Evolutionary conservation across 2,329 filamentous ascomycete species (phyloP).

Genomic region (Biscogniauxia mediterranea): DNA sequence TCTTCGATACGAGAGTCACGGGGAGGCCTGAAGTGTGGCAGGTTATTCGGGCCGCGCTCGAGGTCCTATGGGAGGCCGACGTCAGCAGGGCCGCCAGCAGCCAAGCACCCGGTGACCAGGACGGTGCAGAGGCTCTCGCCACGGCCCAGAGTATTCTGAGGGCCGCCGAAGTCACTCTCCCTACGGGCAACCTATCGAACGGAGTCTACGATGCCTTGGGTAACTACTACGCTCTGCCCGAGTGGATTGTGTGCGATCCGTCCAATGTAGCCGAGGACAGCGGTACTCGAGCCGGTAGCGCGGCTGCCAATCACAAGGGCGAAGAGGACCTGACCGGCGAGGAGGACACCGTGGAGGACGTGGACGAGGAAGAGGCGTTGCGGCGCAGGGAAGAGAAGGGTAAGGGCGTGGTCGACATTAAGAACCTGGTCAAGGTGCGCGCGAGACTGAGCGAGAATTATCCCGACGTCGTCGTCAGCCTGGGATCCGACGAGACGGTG

Average conservation of each 20-base stretch:
- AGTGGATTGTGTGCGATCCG: constrained; percentile 68
- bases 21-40: constrained; percentile 79
- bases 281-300: constrained; percentile 18
- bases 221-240: constrained; percentile 66
- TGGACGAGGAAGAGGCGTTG: constrained; percentile 36
- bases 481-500: constrained; percentile 63
- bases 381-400: constrained; percentile 57
- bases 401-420: constrained; percentile 52
- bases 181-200: constrained; percentile 68
- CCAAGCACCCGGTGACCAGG: constrained; percentile 23
- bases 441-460: constrained; percentile 66
- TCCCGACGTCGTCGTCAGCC: constrained; percentile 58
- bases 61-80: constrained; percentile 63
- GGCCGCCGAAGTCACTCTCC: constrained; percentile 73
- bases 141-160: constrained; percentile 80
- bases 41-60: constrained; percentile 65
- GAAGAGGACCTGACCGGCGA: constrained; percentile 29
- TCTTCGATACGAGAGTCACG: constrained; percentile 87
- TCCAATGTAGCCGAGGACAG: constrained; percentile 46
- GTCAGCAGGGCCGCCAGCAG: constrained; percentile 10
- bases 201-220: constrained; percentile 72
- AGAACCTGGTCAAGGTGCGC: constrained; percentile 55
- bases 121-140: constrained; percentile 44
- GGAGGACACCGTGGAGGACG: constrained; percentile 26
- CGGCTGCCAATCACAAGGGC: constrained; percentile 21